A percentile compares a stretch with the other conserved stretches of the same genome.
Evolutionary conservation across 768 basidiomycete genomes (phyloP).

Genomic region (Cystobasidium tubakii): DNA sequence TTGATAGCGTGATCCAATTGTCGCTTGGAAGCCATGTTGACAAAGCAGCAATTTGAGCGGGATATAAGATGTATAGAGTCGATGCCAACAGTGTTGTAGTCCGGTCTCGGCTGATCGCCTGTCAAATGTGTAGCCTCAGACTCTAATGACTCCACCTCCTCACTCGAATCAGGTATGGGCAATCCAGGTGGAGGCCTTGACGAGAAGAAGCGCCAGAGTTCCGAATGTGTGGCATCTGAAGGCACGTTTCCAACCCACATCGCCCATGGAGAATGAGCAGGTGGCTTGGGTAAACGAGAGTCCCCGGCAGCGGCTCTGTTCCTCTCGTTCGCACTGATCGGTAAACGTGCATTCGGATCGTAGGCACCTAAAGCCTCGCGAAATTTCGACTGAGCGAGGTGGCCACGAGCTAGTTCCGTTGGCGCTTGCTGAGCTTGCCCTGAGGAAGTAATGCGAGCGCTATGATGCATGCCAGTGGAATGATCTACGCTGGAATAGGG

Average conservation of each 20-base stretch:
- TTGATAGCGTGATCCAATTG: constrained; percentile 64
- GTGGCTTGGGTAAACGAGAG: constrained; percentile 42
- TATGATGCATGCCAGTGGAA: not conserved
- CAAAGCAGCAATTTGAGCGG: constrained; percentile 85
- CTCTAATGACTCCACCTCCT: constrained; percentile 3
- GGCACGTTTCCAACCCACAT: constrained; percentile 97
- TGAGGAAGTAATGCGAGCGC: not conserved
- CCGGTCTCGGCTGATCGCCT: constrained; percentile 46
- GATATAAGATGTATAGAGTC: constrained; percentile 83
- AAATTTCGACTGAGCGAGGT: constrained; percentile 35
- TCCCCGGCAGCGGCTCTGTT: not conserved
- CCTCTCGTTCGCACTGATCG: constrained; percentile 27
- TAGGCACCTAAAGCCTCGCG: constrained; percentile 4
- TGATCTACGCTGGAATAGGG: not conserved
- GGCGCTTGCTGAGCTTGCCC: constrained; percentile 32
- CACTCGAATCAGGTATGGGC: constrained; percentile 28
- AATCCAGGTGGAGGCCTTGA: constrained; percentile 45
- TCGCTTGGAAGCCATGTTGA: constrained; percentile 69
- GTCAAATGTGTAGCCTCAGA: constrained; percentile 35
- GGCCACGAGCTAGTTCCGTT: constrained; percentile 39
- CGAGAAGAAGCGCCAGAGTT: constrained; percentile 78
- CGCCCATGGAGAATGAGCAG: constrained; percentile 51
- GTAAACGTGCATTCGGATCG: constrained; percentile 4
- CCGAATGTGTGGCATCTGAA: constrained; percentile 71
- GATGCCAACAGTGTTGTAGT: constrained; percentile 54